phyloP scores from a whole-genome alignment of 106 monocot genomes.

The Narthecium ossifragum region DNA sequence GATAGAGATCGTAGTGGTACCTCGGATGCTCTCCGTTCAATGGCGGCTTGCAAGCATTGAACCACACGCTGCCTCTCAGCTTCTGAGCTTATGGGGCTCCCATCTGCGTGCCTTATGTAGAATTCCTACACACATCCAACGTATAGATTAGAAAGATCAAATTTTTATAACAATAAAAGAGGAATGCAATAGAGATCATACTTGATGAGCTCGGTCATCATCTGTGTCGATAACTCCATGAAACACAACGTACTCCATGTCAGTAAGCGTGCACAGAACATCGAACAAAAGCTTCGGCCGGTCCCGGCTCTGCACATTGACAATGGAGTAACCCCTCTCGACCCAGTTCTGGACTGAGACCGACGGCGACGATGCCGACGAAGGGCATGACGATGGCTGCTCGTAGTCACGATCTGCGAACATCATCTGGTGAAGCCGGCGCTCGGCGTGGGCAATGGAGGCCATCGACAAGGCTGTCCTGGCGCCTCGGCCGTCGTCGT shows the following conservation, averaged over 20 bases:
- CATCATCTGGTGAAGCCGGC: conserved; percentile 63
- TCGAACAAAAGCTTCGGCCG: conserved; percentile 41
- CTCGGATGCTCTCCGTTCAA: conserved; percentile 34
- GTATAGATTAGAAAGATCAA: no score
- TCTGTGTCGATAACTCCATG: conserved; percentile 38
- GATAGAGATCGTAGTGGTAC: no score
- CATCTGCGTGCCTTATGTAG: conserved; percentile 43
- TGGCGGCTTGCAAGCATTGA: conserved; percentile 36
- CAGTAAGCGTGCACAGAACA: conserved; percentile 32
- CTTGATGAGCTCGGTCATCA: conserved; percentile 25
- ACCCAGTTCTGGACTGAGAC: conserved; percentile 37
- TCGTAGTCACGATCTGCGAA: conserved; percentile 25
- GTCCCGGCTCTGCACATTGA: conserved; percentile 34
- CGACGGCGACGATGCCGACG: not conserved
- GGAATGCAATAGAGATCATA: not conserved
- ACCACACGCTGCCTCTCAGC: conserved; percentile 39
- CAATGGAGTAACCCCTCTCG: conserved; percentile 37
- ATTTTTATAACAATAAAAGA: no score
- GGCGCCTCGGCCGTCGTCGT: conserved; percentile 9
- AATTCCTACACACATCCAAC: conserved; percentile 25
- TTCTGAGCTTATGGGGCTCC: conserved; percentile 44
- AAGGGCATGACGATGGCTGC: not conserved
- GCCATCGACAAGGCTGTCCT: not conserved
- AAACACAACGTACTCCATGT: conserved; percentile 44
- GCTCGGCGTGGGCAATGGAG: conserved; percentile 22